Evolutionary conservation across 129 eudicot species (phyloP), one percentile per base, ranked within the genome.

Genomic region (Chrysanthemum seticuspe): DNA sequence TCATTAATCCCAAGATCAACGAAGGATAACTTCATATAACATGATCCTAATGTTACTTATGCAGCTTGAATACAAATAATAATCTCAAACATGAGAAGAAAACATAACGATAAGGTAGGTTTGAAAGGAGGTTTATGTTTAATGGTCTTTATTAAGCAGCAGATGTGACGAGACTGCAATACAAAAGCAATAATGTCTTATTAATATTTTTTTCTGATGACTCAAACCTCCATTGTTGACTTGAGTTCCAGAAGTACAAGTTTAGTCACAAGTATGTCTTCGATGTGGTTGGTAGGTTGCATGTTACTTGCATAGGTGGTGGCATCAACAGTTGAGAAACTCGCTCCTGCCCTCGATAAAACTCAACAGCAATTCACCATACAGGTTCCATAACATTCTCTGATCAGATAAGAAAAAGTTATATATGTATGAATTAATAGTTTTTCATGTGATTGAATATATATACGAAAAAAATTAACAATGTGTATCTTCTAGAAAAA

Each of bases 311-410:
- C 73, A n/a, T 54, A 72, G 79, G 59, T 53, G 34, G 34, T 29
- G 85, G 76, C 71, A 63, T 74, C 36, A 73, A 71, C 68, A 3
- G 34, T 18, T 19, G 58, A 63, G 69, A 66, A 57, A 76, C 62
- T 11, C 29, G 50, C 66, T 52, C 51, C 63, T 67, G 48, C 67
- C 63, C 62, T 64, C 21, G 56, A 29, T 25, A 16, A 53, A 73
- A 75, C 75, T 57, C 70, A 67, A 79, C 67, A 73, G 63, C 79
- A 82, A 63, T 71, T 79, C 74, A 68, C 72, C 85, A 66, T 54
- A 72, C 52, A 21, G 76, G 51, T 72, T 77, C 68, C 76, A 61
- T 15, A 47, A 72, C 61, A 65, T 76, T 65, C 80, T 75, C 68
- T 77, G 69, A 16, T 70, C 68, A 68, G 48, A 52, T 10, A 44